Evolutionary conservation across 495 filamentous ascomycete genomes (phyloP), one percentile per base, ranked within the genome.

Genomic region (Aspergillus leporis): DNA sequence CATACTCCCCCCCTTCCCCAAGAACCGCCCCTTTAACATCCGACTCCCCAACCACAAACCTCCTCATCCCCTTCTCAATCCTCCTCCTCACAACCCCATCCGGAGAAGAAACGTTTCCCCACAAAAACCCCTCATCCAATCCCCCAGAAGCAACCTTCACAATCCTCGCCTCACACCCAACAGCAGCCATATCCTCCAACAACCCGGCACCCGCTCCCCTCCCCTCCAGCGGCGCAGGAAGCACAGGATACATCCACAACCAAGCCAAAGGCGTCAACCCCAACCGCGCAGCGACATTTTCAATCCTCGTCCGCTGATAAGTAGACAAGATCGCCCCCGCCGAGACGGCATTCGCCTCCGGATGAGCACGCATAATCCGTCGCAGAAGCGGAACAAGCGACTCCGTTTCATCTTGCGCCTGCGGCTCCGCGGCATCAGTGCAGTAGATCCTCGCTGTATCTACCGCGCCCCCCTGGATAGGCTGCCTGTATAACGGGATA

Each of bases 1-100:
- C 94, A 76, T 93, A 98, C 78, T 98, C 94, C 4, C 95, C 94
- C 3, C 94, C 94, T 67, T 98, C 94, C 0, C 95, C 94, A 21
- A 97, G 70, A 19, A 93, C 82, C 12, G 90, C 88, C 0, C 90
- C n/a, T n/a, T n/a, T n/a, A n/a, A n/a, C 90, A 18, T 65, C 45
- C 8, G 78, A 51, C 65, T 83, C 78, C 30, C 77, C 76, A 8
- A 58, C 77, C 12, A 69, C 79, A 81, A 93, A 97, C 55, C 87
- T 80, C 53, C 74, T 74, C 81, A 94, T 87, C 4, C 81, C 81
- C 60, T 77, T 83, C 36, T 77, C 76, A 30, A 97, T 64, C 51
- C 78, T 77, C 47, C 67, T 72, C 60, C 87, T 76, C 8, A 83
- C 74, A 28, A 50, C 62, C 1, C 71, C 59, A 61, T 81, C 83